Evolutionary conservation across 495 filamentous ascomycete genomes (phyloP), one percentile per base, ranked within the genome.

Genomic region (Hypomontagnella submonticulosa): DNA sequence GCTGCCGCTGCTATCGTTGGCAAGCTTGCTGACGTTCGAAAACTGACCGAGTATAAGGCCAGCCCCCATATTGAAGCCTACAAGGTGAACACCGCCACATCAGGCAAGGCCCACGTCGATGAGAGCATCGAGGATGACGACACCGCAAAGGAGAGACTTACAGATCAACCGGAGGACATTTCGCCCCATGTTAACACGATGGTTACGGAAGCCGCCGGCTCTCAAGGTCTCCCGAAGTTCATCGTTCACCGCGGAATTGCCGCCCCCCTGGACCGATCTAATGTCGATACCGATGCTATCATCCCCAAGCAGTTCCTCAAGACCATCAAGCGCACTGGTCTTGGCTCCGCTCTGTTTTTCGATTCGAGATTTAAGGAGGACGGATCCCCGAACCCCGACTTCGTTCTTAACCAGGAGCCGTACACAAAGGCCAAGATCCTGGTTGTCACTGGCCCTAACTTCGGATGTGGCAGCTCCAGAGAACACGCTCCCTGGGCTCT

Each of bases 301-400:
- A 99, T 99, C 58, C 95, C 95, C 61, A 99, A 99, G 75, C 95
- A 99, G 76, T 99, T 98, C 84, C 83, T 99, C 52, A 99, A 99
- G 82, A 99, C 95, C 38, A 99, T 99, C 79, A 98, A 99, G 84
- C 91, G 95, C 40, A 97, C 95, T 4, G 95, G 95, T 53, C 88
- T 99, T 12, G 93, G 93, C 53, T 83, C 82, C 13, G 95, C 93
- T 40, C 86, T 96, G 57, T 99, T 99, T 82, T 85, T 90, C 75
- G 88, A 88, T 66, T 87, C 90, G 74, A 90, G 95, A 46, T 96
- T 82, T 78, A 83, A 90, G 49, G 76, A 81, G 1, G 88, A 93
- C 58, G 90, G 89, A 55, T 74, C 81, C 15, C 90, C 94, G 62
- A 90, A 91, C 73, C 82, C 87, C 2, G 84, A 91, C 47, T 99